These are phyloP conservation scores for Ampelocalamus luodianensis DNA, from an alignment of 176 grass and related monocot species.

Conservation along the genomic window DNA sequence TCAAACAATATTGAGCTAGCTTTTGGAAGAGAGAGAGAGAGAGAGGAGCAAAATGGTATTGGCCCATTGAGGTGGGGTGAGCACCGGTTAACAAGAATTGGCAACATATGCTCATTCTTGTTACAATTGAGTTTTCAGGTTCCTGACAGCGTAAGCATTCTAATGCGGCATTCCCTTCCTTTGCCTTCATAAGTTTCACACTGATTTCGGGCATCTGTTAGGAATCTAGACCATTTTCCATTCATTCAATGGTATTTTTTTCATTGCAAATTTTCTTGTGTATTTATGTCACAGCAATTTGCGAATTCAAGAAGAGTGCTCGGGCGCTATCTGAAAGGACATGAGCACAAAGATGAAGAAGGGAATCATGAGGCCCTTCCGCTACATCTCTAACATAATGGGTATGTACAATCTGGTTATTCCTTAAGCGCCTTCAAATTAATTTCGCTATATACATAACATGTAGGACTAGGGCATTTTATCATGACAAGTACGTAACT, in stretches of 20 bases:
- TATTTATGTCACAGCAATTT: conserved; percentile 32
- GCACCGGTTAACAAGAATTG: conserved; percentile 37
- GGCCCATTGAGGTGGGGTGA: conserved; percentile 17
- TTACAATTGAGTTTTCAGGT: conserved; percentile 26
- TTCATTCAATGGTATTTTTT: not conserved
- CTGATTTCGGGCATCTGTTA: not conserved
- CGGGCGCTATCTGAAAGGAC: not conserved
- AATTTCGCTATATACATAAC: not conserved
- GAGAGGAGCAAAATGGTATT: conserved; percentile 31
- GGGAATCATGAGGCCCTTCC: conserved; percentile 68
- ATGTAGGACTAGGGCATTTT: not conserved
- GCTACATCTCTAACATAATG: conserved; percentile 85
- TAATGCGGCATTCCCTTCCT: not conserved
- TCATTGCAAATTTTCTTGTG: not conserved
- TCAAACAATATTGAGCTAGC: conserved; percentile 43
- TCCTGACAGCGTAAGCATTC: conserved; percentile 46
- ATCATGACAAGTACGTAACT: not conserved
- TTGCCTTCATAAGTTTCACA: not conserved
- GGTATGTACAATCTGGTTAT: conserved; percentile 40
- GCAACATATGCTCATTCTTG: conserved; percentile 29
- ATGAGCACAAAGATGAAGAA: conserved; percentile 79
- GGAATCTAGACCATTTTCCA: not conserved
- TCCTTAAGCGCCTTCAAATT: not conserved
- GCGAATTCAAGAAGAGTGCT: conserved; percentile 30
- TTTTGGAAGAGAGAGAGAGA: conserved; percentile 27